Evolutionary conservation across 2,329 filamentous ascomycete genomes (phyloP), one percentile per base, ranked within the genome.

Genomic region (Fusarium avenaceum): DNA sequence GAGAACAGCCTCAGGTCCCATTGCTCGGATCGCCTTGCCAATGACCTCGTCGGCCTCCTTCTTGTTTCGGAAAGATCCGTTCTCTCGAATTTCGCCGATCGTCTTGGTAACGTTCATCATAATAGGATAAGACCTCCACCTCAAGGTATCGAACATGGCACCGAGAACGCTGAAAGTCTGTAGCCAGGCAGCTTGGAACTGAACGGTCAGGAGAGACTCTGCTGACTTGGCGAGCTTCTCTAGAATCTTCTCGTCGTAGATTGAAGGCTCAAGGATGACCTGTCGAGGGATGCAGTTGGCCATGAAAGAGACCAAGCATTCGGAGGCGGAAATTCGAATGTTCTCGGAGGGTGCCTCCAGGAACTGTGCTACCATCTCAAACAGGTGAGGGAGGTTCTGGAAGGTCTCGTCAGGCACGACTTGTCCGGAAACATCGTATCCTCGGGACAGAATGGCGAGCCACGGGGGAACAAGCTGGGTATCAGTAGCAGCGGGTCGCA

Each of bases 381-480:
- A 97, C 0, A 98, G 83, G 30, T 92, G 90, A 0, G 96, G 94
- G 4, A 99, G 82, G 73, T 96, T 96, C 76, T 92, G 88, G 76
- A 98, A 98, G 0, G 94, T 97, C 56, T 97, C 94, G 56, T 96
- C 91, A 4, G 94, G 91, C 70, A 93, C 90, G 52, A 97, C 86
- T 76, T 97, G 93, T 1, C 94, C 91, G 7, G 93, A 93, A 7
- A 98, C 94, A 76, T 97, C 94, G 79, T 97, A 98, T 8, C 94
- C 96, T 78, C 96, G 86, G 14, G 95, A 97, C 22, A 99, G 81
- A 56, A 99, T 96, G 14, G 96, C 96, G 72, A 99, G 93, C 96
- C 96, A 99, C 0, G 96, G 92, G 1, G 96, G 96, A 5, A 98
- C 88, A 32, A 99, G 87, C 79, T 97, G 95, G 4, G 94, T 95